Evolutionary conservation across 2,329 filamentous ascomycete species (phyloP).

Genomic region (Bimuria novae-zelandiae): DNA sequence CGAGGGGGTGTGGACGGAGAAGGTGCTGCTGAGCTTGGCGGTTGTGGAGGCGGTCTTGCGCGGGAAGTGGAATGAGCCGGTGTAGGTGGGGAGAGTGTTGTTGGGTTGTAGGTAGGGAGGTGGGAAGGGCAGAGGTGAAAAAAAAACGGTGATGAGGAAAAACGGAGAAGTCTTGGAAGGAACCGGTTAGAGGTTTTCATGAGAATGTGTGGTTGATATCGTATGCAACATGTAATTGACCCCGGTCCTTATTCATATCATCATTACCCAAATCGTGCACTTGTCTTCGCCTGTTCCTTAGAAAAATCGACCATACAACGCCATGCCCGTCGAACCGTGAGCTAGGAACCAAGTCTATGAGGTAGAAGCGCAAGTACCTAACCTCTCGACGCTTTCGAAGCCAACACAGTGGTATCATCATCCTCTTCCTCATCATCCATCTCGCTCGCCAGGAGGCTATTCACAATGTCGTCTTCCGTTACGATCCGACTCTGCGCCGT

Average conservation of each 20-base stretch:
- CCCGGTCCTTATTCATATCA: too few relatives aligned
- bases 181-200: too few relatives aligned
- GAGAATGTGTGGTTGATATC: too few relatives aligned
- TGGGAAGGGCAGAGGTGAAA: not conserved
- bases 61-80: not conserved
- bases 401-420: not conserved
- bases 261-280: too few relatives aligned
- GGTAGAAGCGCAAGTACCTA: not conserved
- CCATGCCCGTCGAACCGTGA: too few relatives aligned
- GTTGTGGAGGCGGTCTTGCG: not conserved
- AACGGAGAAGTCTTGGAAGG: too few relatives aligned
- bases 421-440: slow-evolving; percentile 11
- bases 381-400: not conserved
- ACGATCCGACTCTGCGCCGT: slow-evolving; percentile 18
- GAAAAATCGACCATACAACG: too few relatives aligned
- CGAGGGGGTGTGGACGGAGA: not conserved
- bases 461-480: slow-evolving; percentile 43
- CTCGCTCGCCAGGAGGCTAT: slow-evolving; percentile 38
- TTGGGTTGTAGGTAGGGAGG: not conserved
- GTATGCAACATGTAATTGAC: too few relatives aligned
- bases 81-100: not conserved
- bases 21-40: not conserved
- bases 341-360: too few relatives aligned
- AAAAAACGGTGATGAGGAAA: too few relatives aligned
- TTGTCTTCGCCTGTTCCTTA: too few relatives aligned